A percentile compares a stretch with the other conserved stretches of the same genome.
Conservation (phyloP, 1,284 basidiomycete genomes). For the Ganoderma boninense region DNA sequence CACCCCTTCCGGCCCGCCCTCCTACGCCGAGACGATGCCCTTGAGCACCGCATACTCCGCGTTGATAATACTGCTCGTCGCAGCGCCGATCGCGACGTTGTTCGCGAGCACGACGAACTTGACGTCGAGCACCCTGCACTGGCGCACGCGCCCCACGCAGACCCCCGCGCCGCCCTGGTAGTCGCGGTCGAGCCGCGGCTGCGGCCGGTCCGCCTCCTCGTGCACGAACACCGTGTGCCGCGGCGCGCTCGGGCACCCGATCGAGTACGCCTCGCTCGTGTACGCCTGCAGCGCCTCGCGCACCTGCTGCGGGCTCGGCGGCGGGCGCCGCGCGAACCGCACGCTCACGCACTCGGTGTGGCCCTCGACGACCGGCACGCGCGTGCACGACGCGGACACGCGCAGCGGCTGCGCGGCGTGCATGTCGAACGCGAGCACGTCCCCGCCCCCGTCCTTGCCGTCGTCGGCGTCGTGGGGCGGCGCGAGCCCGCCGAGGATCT, state of each 20-base stretch:
- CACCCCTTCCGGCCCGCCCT: constrained; percentile 5
- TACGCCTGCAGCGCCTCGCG: constrained; percentile 83
- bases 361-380: constrained; percentile 83
- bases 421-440: constrained; percentile 79
- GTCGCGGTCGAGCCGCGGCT: constrained; percentile 93
- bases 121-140: constrained; percentile 93
- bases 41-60: constrained; percentile 94
- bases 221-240: constrained; percentile 90
- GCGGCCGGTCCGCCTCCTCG: constrained; percentile 92
- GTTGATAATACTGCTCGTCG: constrained; percentile 97
- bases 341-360: constrained; percentile 94
- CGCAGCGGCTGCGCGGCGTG: constrained; percentile 82
- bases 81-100: constrained; percentile 96
- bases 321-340: constrained; percentile 82
- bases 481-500: constrained; percentile 90
- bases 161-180: constrained; percentile 94
- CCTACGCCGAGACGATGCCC: constrained; percentile 61
- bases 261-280: constrained; percentile 81
- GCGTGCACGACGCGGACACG: constrained; percentile 77
- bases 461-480: constrained; percentile 54
- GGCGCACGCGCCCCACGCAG: constrained; percentile 89
- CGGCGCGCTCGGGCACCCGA: constrained; percentile 89
- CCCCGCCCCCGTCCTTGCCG: constrained; percentile 34
- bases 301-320: constrained; percentile 90
- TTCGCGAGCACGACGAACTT: constrained; percentile 96